Base-by-base conservation (phyloP, 2,329 filamentous ascomycete species). In the Alternaria ethzedia region DNA sequence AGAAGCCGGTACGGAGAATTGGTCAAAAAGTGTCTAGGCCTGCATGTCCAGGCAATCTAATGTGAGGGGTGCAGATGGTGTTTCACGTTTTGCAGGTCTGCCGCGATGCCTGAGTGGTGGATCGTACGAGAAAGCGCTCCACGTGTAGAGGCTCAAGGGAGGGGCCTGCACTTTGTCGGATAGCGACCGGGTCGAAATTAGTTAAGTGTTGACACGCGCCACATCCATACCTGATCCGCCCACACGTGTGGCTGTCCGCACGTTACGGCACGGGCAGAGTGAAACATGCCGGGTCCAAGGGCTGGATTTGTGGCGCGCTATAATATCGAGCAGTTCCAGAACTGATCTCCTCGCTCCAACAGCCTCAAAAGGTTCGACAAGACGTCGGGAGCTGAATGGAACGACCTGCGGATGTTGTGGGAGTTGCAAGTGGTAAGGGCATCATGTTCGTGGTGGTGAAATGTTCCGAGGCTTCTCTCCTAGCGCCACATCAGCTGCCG, bases 1-100 rank as follows among this genome's bases (percentile, higher is more conserved):
- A 46, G 41, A 20, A 41, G 45, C 45, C 57, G 45, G n/a, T 55
- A 60, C 61, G 61, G 61, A 63, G 57, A 56, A 60, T 60, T 60
- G 36, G 44, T 45, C n/a, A n/a, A 41, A 25, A 13, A 43, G 43
- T 41, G 45, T 41, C 36, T 49, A 51, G 32, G 23, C 45, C 9
- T 45, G 32, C 12, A 50, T 54, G 23, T 30, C 30, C 25, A 49
- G 56, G 30, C 36, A 56, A 59, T 59, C 56, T 59, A 56, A 41
- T 28, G 59, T 55, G 46, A 51, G 52, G 32, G 28, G 21, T 11
- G n/a, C n/a, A 45, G 6, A 11, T 50, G 60, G 44, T 47, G 55
- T 63, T 59, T 59, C 55, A 62, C 13, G 43, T 54, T 10, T 20
- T 17, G 13, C 43, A 23, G 20, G 43, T 30, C 47, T 30, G 25